Base-by-base conservation (phyloP, 2,329 filamentous ascomycete genomes). In the Knoxdaviesia capensis region DNA sequence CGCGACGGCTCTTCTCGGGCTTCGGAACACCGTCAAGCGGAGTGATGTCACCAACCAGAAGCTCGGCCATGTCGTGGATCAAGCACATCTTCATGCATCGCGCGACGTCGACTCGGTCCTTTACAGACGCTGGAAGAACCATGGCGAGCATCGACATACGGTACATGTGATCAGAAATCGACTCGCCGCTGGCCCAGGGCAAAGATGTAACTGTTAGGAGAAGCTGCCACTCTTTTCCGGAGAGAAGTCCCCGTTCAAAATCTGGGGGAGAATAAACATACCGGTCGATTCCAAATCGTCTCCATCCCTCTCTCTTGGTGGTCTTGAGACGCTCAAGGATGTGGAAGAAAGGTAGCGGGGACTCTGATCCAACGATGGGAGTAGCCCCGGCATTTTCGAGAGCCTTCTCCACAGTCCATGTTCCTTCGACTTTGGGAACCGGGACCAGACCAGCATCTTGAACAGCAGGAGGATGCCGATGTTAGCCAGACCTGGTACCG, bases 91-190 rank as follows among this genome's bases (percentile, higher is more conserved):
- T 84, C 52, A 85, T 88, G 66, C 90, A 98, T 51, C 77, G 79
- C 30, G 71, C 61, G 35, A 94, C 69, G 56, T 96, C 80, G 53
- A 96, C 67, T 35, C 71, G 71, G 1, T 74, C 61, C 3, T 76
- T 68, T 7, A 94, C 72, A 1, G 79, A 62, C 0, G 82, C 69
- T 2, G 90, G 88, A 3, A 85, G 86, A 49, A 94, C 74, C 77
- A 98, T 83, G 48, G 84, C 86, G 59, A 98, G 85, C 50, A 98
- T 73, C 40, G 87, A 85, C 90, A 98, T 98, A 62, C 90, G 86
- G 63, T 96, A 98, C 90, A 98, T 98, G 69, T 98, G 90, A 63
- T 98, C 90, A 42, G 84, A 73, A 55, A 98, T 94, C 2, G 85
- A 93, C 60, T 98, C 90, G 56, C 84, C 81, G 44, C 70, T 77